Evolutionary conservation across 208 protist genomes (phyloP).

Genomic region (Trypanosoma conorhini): DNA sequence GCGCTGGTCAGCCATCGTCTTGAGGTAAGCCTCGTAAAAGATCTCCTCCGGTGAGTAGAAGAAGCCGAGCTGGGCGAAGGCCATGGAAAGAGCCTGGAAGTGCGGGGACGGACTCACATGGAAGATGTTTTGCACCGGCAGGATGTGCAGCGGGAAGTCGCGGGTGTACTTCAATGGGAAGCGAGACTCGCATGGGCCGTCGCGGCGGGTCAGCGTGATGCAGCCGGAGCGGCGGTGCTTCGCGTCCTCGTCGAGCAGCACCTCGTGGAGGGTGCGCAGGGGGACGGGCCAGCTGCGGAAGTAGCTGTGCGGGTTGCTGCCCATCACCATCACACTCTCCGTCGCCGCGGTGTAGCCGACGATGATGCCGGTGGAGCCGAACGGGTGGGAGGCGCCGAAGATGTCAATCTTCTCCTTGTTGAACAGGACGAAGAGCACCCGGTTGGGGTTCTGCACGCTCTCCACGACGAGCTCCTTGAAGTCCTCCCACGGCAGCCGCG

Average conservation of each 20-base stretch:
- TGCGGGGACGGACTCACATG: constrained; percentile 85
- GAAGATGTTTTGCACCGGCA: constrained; percentile 85
- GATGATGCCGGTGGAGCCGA: constrained; percentile 74
- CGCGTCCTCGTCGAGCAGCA: constrained; percentile 49
- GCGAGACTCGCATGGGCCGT: constrained; percentile 1
- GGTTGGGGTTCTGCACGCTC: constrained; percentile 24
- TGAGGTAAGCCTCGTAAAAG: constrained; percentile 91
- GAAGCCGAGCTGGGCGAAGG: constrained; percentile 78
- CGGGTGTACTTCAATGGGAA: constrained; percentile 53
- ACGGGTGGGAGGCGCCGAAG: constrained; percentile 67
- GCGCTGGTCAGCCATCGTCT: constrained; percentile 84
- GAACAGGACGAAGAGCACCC: constrained; percentile 65
- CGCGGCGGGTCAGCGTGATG: constrained; percentile 39
- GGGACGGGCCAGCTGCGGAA: constrained; percentile 74
- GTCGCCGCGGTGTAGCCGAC: constrained; percentile 52
- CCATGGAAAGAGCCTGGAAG: constrained; percentile 85
- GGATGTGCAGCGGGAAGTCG: constrained; percentile 53
- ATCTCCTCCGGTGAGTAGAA: constrained; percentile 91
- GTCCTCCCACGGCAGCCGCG: constrained; percentile 38
- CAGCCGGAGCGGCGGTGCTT: constrained; percentile 70
- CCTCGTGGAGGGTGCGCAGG: constrained; percentile 55
- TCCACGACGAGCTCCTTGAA: constrained; percentile 57
- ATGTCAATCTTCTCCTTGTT: constrained; percentile 52
- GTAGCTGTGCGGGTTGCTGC: constrained; percentile 78
- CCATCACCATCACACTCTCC: constrained; percentile 58